Evolutionary conservation across 2,329 filamentous ascomycete species (phyloP), one percentile per base, ranked within the genome.

Genomic region (Diaporthe vexans): DNA sequence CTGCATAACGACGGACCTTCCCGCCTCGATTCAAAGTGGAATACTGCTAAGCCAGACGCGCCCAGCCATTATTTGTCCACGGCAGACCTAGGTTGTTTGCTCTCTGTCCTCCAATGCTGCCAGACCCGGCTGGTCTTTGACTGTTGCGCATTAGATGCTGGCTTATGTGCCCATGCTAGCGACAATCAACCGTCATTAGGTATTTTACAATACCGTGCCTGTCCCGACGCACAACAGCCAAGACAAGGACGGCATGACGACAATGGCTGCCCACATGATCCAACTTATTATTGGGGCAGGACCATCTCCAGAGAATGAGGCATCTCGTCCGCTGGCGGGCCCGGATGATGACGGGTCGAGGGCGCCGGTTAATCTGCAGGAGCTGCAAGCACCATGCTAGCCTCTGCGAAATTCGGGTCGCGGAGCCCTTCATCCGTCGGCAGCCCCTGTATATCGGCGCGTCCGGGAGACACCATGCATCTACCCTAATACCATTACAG

Each of bases 381-480:
- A 51, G 43, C 59, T 46, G 59, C 43, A 26, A 4, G 21, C 40
- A 35, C 43, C 40, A 51, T 65, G 26, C 26, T 51, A 21, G 37
- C 59, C 37, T 63, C 35, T 46, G 59, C 21, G 46, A 26, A 33
- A 48, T 33, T n/a, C 33, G 40, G 59, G 59, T 46, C 24, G 59
- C 40, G 59, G 59, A 63, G 59, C 40, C 40, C 24, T 63, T 26
- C 40, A 63, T 63, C 59, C 40, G 59, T 33, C 40, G 1, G n/a
- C 19, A 10, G 59, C 40, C 59, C 59, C 59, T 63, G 26, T 5
- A 3, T 40, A 40, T 48, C 59, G 37, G 40, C 40, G 21, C 58
- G 37, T 10, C 40, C 43, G 58, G 58, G 10, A 29, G n/a, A 24
- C 58, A 43, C 43, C 59, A n/a, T 29, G 59, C 24, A 29, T 59